Base-by-base conservation (phyloP, 148 eudicot genomes). In the Nyssa sinensis region DNA sequence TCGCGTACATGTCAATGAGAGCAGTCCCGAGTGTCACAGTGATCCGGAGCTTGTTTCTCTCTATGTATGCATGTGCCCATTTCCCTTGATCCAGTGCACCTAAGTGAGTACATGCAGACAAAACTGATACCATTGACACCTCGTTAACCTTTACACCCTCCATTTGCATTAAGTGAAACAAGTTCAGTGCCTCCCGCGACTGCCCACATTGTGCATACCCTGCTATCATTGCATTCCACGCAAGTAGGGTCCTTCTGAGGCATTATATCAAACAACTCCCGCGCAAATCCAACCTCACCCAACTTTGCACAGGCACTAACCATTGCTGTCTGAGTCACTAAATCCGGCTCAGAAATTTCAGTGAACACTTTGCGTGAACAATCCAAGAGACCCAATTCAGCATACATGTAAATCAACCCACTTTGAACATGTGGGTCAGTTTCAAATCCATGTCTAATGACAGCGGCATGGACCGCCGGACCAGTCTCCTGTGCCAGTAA, bases 351-450 rank as follows among this genome's bases (percentile, higher is more conserved):
- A 72, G 28, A 4, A 8, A 72, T 30, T 47, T 62, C 75, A 34
- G 17, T 4, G 23, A 72, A 72, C 47, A 61, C 30, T 41, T 72
- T 30, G 34, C 28, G 34, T 0, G 64, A 24, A 21, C 44, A 61
- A 37, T 10, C 51, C 19, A 71, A 13, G 0, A 58, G 29, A 44
- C 75, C 75, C 75, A 72, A 61, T 72, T 72, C 75, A 27, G 75
- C 57, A 72, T 60, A 72, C 67, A 72, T 61, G 31, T 35, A 55
- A 30, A 77, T 24, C 64, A 77, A 71, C 32, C 80, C 53, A 47
- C 80, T 77, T 58, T 66, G 70, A 65, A 77, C 71, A 58, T 77
- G 80, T 29, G 75, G 66, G 66, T 77, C 80, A n/a, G 66, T 29
- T 34, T 77, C 75, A 31, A 71, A 77, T 33, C 80, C 80, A 14